Base-by-base conservation (phyloP, 495 filamentous ascomycete species). In the Annulohypoxylon moriforme region DNA sequence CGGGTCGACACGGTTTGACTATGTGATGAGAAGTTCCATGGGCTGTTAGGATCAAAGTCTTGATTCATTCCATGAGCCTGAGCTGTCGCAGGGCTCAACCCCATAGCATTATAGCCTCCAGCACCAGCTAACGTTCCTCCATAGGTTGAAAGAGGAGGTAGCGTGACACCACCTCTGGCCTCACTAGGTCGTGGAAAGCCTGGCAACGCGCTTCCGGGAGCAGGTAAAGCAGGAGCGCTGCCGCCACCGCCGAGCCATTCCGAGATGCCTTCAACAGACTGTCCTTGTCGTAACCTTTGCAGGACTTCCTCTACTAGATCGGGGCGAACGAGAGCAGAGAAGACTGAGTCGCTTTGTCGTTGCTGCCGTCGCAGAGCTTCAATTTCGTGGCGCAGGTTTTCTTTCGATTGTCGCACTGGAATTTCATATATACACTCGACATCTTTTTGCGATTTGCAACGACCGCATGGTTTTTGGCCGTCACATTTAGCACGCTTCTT, bases 401-500 rank as follows among this genome's bases (percentile, higher is more conserved):
- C 86, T 59, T 88, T 88, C 11, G 83, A 85, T 52, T 86, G 85
- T 46, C 85, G 81, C 3, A 87, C 83, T 0, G 85, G 85, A 0
- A 85, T 68, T 55, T 88, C 84, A 76, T 88, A 88, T 36, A 83
- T 59, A 44, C 86, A 88, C 33, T 86, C 81, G 31, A 81, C 75
- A 42, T 82, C 80, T 46, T 83, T 83, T 33, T 86, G 84, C 0
- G 74, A 46, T 47, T 76, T 80, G 75, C 86, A 88, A 31, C 86
- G 78, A 31, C 78, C 77, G 65, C 86, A 88, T 7, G 86, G 86
- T 14, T 71, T 81, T 49, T 85, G 76, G 13, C 86, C 86, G 62
- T 88, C 86, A 68, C 86, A 88, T 82, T 88, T 88, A 47, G 84
- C 84, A 61, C 86, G 81, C 64, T 87, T 88, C 78, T 88, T 88